Base-by-base conservation (phyloP, 2,329 filamentous ascomycete genomes). In the Xylariaceae sp. region DNA sequence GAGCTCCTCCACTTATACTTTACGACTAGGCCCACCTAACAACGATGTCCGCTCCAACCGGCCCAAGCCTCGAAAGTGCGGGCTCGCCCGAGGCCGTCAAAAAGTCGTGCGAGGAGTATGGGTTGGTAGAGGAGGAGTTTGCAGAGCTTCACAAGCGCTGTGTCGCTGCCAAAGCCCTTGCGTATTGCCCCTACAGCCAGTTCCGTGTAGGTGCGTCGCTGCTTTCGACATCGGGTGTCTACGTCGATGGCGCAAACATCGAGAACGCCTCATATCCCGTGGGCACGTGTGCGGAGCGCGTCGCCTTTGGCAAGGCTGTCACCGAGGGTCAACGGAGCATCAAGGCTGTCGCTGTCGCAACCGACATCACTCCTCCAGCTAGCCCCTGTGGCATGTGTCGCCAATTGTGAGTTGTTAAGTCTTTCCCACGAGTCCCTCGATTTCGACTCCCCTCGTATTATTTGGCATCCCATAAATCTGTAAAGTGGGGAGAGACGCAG, bases 321-420 rank as follows among this genome's bases (percentile, higher is more conserved):
- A 78, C 80, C 6, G 70, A 70, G 41, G 78, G 79, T 3, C 67
- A 77, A 54, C 68, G 66, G 25, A 60, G 57, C 22, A 88, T 94
- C 69, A 83, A 81, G 60, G 92, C 91, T 17, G 68, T 98, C 19
- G 92, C 87, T 14, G 90, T 98, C 4, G 79, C 87, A 6, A 94
- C 91, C 5, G 87, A 96, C 63, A 85, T 87, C 34, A 69, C 67
- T 23, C 79, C 81, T 22, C 81, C 83, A 4, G 78, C 78, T 38
- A 83, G 84, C 51, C 93, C 93, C 0, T 98, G 93, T 64, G 93
- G 93, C 44, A 96, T 95, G 90, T 97, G 92, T 66, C 77, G 92
- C 58, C 92, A 96, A 65, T 95, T 92, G 85, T 89, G 64, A 71
- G 80, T 75, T 23, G 10, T 23, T 29, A 6, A 4, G n/a, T 12